Evolutionary conservation across 2,329 filamentous ascomycete species (phyloP), one percentile per base, ranked within the genome.

Genomic region (Ceratocystis diversiconidia): DNA sequence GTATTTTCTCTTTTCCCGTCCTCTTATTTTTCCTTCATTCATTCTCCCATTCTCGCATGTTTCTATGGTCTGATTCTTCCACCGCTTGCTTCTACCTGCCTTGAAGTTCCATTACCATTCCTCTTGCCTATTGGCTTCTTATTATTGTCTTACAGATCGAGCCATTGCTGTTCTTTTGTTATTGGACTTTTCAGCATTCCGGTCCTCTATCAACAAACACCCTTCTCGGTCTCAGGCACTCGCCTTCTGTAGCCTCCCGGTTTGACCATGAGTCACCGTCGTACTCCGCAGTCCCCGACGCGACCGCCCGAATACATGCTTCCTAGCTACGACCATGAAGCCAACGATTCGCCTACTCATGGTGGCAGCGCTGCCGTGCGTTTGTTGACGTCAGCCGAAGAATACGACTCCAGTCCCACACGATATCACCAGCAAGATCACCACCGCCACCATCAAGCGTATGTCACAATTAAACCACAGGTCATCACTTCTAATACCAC

Each of bases 321-420:
- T 64, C 80, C 55, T 12, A 74, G 74, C 64, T 85, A 86, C 71
- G 79, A 82, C 70, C 80, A 83, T 64, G 80, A 83, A 30, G 74
- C 78, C 70, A 65, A 63, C 69, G 28, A 59, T 36, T 77, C 78
- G 19, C 76, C 75, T 48, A 75, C 78, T 65, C 80, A 80, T 71
- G 74, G 78, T 71, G 74, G 78, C 57, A 74, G 78, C 57, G 79
- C 83, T 43, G 81, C 79, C 68, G 79, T 86, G 65, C 79, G 84
- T 70, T 75, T 87, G 70, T 75, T 87, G 75, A 86, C 83, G 63
- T 85, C 82, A 5, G 78, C 84, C 73, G 84, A 86, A 71, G 83
- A 85, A 10, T 67, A 62, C 57, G 66, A 67, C 43, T 50, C 66
- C 17, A 65, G 60, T 41, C 60, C 75, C 79, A 41, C 68, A 75